phyloP scores from a whole-genome alignment of 2,329 filamentous ascomycete genomes.

The Fusarium falciforme region DNA sequence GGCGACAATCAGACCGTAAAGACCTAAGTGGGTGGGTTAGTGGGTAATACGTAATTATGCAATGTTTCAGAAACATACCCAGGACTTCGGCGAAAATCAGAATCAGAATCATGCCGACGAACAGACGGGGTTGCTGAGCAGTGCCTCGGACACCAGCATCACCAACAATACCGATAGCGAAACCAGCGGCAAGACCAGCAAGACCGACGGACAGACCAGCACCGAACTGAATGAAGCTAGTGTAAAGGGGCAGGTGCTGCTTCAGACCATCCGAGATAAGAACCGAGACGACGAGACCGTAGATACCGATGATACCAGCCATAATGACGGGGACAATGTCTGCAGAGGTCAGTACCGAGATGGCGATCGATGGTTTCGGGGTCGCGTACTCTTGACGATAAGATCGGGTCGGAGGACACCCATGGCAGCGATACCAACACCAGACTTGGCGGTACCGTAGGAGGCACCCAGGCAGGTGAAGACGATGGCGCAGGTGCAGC shows the following conservation, averaged over 20 bases:
- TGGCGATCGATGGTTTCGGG: background rate
- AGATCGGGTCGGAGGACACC: conserved; percentile 97
- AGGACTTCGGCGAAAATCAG: conserved; percentile 99
- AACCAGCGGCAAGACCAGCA: conserved; percentile 84
- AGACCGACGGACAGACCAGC: conserved; percentile 86
- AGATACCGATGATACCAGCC: conserved; percentile 99
- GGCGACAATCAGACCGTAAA: conserved; percentile 98
- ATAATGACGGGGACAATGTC: conserved; percentile 99
- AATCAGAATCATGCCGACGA: conserved; percentile 98
- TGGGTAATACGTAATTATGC: background rate
- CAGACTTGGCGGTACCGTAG: conserved; percentile 99
- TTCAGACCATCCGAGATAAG: conserved; percentile 83
- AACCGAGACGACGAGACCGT: conserved; percentile 89
- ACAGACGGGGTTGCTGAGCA: conserved; percentile 85
- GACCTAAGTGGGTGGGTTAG: conserved; percentile 69
- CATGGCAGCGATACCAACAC: conserved; percentile 98
- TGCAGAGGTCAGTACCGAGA: conserved; percentile 52
- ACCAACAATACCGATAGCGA: conserved; percentile 89
- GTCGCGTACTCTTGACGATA: conserved; percentile 94
- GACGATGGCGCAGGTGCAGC: conserved; percentile 95
- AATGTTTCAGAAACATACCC: conserved; percentile 69
- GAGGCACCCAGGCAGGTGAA: conserved; percentile 97
- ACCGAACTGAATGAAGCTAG: conserved; percentile 87
- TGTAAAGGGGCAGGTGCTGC: conserved; percentile 80
- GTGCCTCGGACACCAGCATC: conserved; percentile 90